These are phyloP conservation scores for Ophiosphaerella korrae DNA, from an alignment of 2,329 filamentous ascomycete species.

Conservation along the genomic window DNA sequence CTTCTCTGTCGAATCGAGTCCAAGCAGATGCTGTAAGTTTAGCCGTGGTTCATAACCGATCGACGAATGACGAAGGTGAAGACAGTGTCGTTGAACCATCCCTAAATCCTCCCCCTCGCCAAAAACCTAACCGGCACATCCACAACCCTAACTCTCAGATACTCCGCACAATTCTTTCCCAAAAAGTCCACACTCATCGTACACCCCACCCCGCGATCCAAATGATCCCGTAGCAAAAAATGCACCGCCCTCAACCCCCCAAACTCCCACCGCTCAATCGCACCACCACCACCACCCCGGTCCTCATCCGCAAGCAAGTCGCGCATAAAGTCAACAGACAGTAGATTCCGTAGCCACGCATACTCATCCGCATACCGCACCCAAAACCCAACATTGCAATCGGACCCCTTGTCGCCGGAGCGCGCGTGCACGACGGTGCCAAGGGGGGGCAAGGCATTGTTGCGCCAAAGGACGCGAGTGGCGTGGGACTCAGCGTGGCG, in stretches of 20 bases:
- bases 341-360: slow-evolving; percentile 36
- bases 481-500: not conserved
- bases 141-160: slow-evolving; percentile 23
- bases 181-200: slow-evolving; percentile 32
- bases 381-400: slow-evolving; percentile 47
- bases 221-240: slow-evolving; percentile 31
- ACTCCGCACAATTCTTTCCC: slow-evolving; percentile 38
- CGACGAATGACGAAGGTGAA: too few species aligned
- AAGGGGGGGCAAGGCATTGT: slow-evolving; percentile 43
- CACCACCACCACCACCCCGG: slow-evolving; percentile 25
- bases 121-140: slow-evolving; percentile 31
- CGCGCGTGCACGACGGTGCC: slow-evolving; percentile 53
- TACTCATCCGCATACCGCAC: slow-evolving; percentile 41
- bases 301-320: slow-evolving; percentile 36
- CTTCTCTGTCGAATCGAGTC: too few species aligned
- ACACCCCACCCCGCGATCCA: slow-evolving; percentile 33
- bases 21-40: too few species aligned
- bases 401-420: slow-evolving; percentile 47
- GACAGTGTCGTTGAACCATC: too few species aligned
- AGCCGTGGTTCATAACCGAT: too few species aligned
- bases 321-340: slow-evolving; percentile 34
- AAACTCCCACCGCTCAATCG: slow-evolving; percentile 31
- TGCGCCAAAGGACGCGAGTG: slow-evolving; percentile 26
- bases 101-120: slow-evolving; percentile 26
- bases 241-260: slow-evolving; percentile 29